Evolutionary conservation across 1,284 basidiomycete species (phyloP).

Genomic region (Sporisorium exsertum): DNA sequence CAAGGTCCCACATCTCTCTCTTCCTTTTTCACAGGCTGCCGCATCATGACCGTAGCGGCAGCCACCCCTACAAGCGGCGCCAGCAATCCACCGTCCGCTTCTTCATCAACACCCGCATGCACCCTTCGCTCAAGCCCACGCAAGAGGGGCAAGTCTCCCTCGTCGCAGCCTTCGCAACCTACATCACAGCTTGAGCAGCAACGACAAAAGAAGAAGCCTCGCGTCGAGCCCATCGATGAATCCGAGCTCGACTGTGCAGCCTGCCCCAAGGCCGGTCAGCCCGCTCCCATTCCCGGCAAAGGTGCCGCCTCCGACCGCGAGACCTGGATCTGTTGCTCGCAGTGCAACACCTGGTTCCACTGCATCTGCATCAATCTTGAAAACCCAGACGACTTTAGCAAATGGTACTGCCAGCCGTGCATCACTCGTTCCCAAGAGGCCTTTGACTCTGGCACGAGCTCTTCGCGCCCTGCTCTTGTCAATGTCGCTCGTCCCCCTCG

Average conservation of each 20-base stretch:
- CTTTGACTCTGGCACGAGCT: constrained; percentile 26
- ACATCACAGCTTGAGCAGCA: constrained; percentile 2
- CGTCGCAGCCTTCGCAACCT: neutral
- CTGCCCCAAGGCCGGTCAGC: constrained; percentile 32
- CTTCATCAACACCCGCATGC: constrained; percentile 13
- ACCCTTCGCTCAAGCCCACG: constrained; percentile 32
- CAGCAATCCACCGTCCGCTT: neutral
- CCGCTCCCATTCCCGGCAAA: constrained; percentile 36
- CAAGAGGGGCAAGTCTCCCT: constrained; percentile 26
- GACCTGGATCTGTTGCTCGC: constrained; percentile 59
- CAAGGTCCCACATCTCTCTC: neutral
- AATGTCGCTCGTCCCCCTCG: constrained; percentile 43
- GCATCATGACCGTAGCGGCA: constrained; percentile 30
- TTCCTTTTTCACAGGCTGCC: neutral
- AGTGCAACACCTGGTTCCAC: constrained; percentile 61
- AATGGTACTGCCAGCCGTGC: constrained; percentile 59
- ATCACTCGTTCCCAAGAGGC: constrained; percentile 22
- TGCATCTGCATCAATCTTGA: constrained; percentile 52
- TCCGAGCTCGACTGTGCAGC: constrained; percentile 52
- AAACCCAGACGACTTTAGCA: constrained; percentile 51
- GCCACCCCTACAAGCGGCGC: constrained; percentile 8
- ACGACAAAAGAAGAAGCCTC: constrained; percentile 21
- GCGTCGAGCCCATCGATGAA: constrained; percentile 39
- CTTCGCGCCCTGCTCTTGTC: constrained; percentile 20
- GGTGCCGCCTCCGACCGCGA: constrained; percentile 47